These are phyloP conservation scores for Naganishia vishniacii DNA, from an alignment of 768 basidiomycete genomes.

Conservation along the genomic window DNA sequence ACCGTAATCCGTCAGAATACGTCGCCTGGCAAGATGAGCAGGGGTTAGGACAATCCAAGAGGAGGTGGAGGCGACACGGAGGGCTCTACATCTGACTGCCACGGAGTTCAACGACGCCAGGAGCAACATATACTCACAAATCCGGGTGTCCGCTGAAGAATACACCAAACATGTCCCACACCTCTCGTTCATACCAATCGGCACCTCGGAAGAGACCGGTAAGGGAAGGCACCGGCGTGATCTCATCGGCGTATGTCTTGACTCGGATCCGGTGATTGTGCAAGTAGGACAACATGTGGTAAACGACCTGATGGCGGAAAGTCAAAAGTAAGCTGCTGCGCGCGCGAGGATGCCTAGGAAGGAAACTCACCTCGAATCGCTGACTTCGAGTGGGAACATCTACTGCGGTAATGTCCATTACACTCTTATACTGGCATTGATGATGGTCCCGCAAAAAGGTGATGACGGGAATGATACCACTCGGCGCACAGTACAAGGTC, in stretches of 20 bases:
- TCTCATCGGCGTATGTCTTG: slow-evolving; percentile 94
- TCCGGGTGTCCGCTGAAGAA: slow-evolving; percentile 96
- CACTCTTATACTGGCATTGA: slow-evolving; percentile 85
- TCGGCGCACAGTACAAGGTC: slow-evolving; percentile 76
- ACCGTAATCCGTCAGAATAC: slow-evolving; percentile 96
- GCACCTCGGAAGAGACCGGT: slow-evolving; percentile 77
- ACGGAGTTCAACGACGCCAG: too few species aligned
- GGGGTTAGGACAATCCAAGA: too few species aligned
- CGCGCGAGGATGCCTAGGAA: slow-evolving; percentile 22
- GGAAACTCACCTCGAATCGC: slow-evolving; percentile 64
- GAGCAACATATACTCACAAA: slow-evolving; percentile 58
- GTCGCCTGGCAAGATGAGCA: slow-evolving; percentile 52
- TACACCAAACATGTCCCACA: slow-evolving; percentile 95
- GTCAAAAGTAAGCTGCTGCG: slow-evolving; percentile 7
- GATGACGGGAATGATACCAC: slow-evolving; percentile 73
- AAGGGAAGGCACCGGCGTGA: slow-evolving; percentile 79
- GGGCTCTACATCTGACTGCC: too few species aligned
- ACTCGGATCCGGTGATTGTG: slow-evolving; percentile 82
- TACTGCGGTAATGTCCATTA: slow-evolving; percentile 90
- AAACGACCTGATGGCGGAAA: slow-evolving; percentile 58
- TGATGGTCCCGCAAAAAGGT: slow-evolving; percentile 92
- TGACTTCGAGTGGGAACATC: slow-evolving; percentile 90
- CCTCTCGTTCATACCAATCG: slow-evolving; percentile 98
- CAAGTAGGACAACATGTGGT: slow-evolving; percentile 78
- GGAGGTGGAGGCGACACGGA: too few species aligned